Evolutionary conservation across 2,329 filamentous ascomycete genomes (phyloP).

Genomic region (Fusarium longipes): DNA sequence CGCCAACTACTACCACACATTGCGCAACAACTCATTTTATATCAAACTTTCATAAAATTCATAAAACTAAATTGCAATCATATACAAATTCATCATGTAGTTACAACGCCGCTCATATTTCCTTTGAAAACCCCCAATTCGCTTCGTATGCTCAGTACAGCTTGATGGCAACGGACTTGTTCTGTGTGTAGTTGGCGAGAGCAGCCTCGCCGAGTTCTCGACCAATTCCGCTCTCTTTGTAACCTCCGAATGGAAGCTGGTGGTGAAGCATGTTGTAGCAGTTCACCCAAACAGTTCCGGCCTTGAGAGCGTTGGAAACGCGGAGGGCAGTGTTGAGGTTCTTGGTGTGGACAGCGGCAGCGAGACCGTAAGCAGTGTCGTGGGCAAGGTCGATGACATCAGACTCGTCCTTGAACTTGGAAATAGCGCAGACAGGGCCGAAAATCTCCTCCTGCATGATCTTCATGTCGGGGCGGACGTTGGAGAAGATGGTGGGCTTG

Average conservation of each 20-base stretch:
- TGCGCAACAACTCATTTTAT: too few relatives aligned
- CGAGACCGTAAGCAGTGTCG: constrained; percentile 82
- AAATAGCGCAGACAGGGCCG: constrained; percentile 84
- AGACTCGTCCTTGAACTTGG: constrained; percentile 86
- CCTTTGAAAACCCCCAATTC: constrained; percentile 20
- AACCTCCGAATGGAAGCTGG: constrained; percentile 76
- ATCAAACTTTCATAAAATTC: constrained; percentile 28
- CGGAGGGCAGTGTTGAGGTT: constrained; percentile 85
- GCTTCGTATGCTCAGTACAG: constrained; percentile 34
- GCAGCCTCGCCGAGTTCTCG: constrained; percentile 79
- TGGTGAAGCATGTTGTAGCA: constrained; percentile 78
- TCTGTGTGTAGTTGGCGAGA: constrained; percentile 74
- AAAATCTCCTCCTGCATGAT: constrained; percentile 95
- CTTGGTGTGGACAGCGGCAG: constrained; percentile 83
- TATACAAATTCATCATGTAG: constrained; percentile 40
- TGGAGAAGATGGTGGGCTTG: constrained; percentile 89
- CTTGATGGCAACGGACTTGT: constrained; percentile 72
- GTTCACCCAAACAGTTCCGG: constrained; percentile 73
- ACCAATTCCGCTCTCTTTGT: constrained; percentile 82
- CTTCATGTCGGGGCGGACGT: constrained; percentile 85
- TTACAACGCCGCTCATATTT: constrained; percentile 36
- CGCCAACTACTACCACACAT: too few relatives aligned
- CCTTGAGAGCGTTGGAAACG: constrained; percentile 78
- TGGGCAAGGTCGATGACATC: constrained; percentile 82
- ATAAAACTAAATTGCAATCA: constrained; percentile 39